phyloP scores from a whole-genome alignment of 116 monocot genomes.

The Posidonia oceanica region DNA sequence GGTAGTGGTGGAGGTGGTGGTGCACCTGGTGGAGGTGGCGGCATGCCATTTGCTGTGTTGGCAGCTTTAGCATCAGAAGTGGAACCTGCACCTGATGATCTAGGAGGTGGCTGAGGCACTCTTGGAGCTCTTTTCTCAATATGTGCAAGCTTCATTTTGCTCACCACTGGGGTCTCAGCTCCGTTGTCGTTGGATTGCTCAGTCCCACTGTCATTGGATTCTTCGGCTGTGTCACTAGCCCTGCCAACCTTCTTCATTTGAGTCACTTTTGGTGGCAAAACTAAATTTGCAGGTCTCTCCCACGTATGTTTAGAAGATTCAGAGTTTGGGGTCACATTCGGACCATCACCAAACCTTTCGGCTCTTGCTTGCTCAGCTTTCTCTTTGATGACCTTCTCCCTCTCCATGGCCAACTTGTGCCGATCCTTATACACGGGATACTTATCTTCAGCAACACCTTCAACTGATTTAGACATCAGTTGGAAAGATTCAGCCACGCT shows the following conservation, averaged over 20 bases:
- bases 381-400: constrained; percentile 82
- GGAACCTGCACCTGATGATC: constrained; percentile 9
- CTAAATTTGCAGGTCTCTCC: constrained; percentile 16
- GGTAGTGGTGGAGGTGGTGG: constrained; percentile 23
- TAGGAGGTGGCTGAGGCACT: constrained; percentile 69
- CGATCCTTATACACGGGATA: constrained; percentile 88
- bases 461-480: constrained; percentile 81
- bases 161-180: constrained; percentile 27
- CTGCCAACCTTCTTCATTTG: constrained; percentile 49
- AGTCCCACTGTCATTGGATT: neutral
- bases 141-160: constrained; percentile 70
- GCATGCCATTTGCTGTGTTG: constrained; percentile 13
- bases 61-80: constrained; percentile 13
- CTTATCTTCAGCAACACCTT: constrained; percentile 68
- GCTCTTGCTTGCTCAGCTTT: constrained; percentile 77
- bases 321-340: constrained; percentile 6
- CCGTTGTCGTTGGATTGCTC: constrained; percentile 26
- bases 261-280: constrained; percentile 55
- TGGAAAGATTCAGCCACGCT: constrained; percentile 66
- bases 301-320: constrained; percentile 18
- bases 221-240: constrained; percentile 3
- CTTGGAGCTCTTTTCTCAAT: constrained; percentile 81
- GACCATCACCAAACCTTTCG: constrained; percentile 39
- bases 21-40: constrained; percentile 12
- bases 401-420: constrained; percentile 75